Percentiles rank a stretch among this genome's conserved stretches.
phyloP scores from a whole-genome alignment of 73 alveolate species.

The Uronychia setigera region DNA sequence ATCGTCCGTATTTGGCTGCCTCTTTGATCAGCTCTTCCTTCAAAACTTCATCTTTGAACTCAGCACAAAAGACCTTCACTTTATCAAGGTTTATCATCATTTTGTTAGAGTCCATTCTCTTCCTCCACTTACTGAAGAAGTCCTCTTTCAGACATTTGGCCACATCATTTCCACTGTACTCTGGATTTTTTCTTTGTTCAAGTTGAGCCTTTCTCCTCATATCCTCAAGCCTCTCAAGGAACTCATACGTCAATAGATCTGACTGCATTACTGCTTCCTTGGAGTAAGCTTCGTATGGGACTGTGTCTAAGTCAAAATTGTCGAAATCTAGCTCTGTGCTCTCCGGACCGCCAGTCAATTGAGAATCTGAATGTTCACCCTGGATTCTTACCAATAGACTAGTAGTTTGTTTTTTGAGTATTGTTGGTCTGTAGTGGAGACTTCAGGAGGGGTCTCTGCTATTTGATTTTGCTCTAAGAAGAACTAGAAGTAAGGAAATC shows the following conservation, averaged over 20 bases:
- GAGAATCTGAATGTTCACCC: background rate
- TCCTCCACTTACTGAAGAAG: background rate
- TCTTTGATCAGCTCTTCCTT: background rate
- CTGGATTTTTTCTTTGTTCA: background rate
- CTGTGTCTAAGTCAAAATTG: background rate
- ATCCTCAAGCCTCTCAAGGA: background rate
- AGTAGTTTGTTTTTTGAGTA: background rate
- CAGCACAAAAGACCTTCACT: background rate
- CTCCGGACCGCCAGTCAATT: background rate
- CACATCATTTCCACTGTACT: background rate
- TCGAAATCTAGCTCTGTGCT: background rate
- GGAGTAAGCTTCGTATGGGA: background rate
- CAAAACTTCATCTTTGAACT: background rate
- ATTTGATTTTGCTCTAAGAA: background rate
- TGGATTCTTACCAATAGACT: background rate
- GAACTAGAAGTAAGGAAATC: background rate
- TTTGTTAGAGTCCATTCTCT: background rate
- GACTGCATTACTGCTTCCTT: background rate
- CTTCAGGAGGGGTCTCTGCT: background rate
- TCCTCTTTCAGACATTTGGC: background rate
- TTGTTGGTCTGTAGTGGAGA: background rate
- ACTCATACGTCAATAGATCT: background rate
- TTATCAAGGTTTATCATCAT: background rate
- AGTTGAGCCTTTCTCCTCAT: background rate
- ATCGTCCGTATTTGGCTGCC: background rate